Evolutionary conservation across 2,329 filamentous ascomycete species (phyloP), one percentile per base, ranked within the genome.

Genomic region (Diaporthe batatas): DNA sequence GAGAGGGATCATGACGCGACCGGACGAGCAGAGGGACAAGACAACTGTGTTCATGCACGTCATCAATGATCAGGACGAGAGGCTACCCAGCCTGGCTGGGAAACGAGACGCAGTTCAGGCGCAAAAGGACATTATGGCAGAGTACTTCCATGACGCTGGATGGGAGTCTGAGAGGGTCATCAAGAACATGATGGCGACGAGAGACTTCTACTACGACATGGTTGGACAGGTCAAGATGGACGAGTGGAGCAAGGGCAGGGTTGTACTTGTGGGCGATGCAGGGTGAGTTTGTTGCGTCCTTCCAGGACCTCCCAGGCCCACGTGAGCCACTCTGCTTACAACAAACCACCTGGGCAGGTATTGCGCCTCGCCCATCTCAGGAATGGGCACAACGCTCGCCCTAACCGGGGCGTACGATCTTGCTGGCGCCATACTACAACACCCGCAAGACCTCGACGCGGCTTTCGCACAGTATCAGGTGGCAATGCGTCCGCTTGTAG

Each of bases 321-420:
- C 7, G 23, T 68, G 16, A 23, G 11, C 36, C 21, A 29, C 18
- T 2, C 3, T 3, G 23, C 39, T 53, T 10, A 55, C 58, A 70
- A 47, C 55, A 29, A 36, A 8, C 34, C 34, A 10, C 34, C 34
- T 2, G 4, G 2, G 10, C 36, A 77, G 76, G 1, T 85, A 85
- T 75, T 84, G 82, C 29, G 85, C 86, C 0, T 84, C 84, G 0
- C 83, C 83, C 2, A 74, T 85, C 8, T 85, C 84, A 0, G 87
- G 87, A 0, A 84, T 86, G 80, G 87, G 87, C 18, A 87, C 86
- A 2, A 84, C 82, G 3, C 75, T 83, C 4, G 84, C 84, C 2
- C 74, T 89, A 29, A 77, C 83, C 1, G 84, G 84, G 2, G 88
- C 86, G 1, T 88, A 89, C 75, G 80, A 87, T 0, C 81, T 90